Percentiles rank a stretch among this genome's conserved stretches.
Evolutionary conservation across 2,329 filamentous ascomycete genomes (phyloP).

Genomic region (Albophoma yamanashiensis): DNA sequence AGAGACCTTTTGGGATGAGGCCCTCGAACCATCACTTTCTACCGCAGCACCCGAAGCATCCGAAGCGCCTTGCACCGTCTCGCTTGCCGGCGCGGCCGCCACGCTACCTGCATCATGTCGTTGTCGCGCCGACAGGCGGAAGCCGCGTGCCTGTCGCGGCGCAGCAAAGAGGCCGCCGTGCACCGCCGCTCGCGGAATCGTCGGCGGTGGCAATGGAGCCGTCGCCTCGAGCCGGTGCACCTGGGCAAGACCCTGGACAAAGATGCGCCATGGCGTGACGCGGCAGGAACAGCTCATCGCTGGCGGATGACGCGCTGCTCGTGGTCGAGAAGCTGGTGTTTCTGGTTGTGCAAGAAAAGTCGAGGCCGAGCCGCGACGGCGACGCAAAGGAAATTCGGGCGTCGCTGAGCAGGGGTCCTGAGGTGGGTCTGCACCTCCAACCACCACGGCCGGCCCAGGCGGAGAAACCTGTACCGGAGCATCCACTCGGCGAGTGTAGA

Average conservation of each 20-base stretch:
- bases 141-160: neutral
- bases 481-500: neutral
- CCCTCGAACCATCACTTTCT: neutral
- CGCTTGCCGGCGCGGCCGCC: neutral
- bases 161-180: neutral
- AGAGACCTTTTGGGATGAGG: neutral
- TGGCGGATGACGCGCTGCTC: neutral
- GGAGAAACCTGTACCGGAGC: neutral
- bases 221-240: conserved; percentile 21
- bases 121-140: conserved; percentile 10
- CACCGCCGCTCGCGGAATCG: neutral
- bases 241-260: conserved; percentile 34
- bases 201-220: neutral
- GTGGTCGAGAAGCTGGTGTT: conserved; percentile 1
- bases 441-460: neutral
- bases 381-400: neutral
- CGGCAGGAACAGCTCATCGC: conserved; percentile 39
- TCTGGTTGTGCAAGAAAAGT: neutral
- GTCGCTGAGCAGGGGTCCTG: neutral
- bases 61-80: neutral
- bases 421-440: neutral
- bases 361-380: neutral
- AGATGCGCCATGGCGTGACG: conserved; percentile 32
- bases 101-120: conserved; percentile 7
- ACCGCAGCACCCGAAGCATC: neutral